Conservation (phyloP, 305 asterid genomes). For the Fraxinus greggii region DNA sequence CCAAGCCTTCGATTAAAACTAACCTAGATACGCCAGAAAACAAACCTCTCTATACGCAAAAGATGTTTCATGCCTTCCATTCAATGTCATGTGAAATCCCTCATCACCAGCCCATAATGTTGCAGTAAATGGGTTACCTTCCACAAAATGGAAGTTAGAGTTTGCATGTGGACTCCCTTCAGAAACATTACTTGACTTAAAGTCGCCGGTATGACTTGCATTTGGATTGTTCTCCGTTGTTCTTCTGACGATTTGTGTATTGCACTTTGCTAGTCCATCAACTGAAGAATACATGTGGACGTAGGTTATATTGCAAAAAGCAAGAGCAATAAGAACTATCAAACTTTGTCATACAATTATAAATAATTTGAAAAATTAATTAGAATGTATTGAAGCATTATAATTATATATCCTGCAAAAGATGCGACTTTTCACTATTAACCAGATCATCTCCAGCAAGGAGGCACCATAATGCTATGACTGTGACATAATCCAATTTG, state of each 20-base stretch:
- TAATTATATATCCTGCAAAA: background rate
- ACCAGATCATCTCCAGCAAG: slow-evolving; percentile 5
- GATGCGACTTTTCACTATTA: background rate
- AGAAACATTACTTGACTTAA: slow-evolving; percentile 46
- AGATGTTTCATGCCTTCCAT: slow-evolving; percentile 96
- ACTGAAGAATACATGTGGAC: slow-evolving; percentile 44
- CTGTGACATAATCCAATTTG: background rate
- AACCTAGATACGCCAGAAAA: background rate
- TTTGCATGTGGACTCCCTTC: slow-evolving; percentile 46
- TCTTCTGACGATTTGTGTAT: slow-evolving; percentile 42
- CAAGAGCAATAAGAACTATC: background rate
- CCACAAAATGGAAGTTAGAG: slow-evolving; percentile 61
- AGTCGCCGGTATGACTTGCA: slow-evolving; percentile 37
- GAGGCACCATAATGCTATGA: background rate
- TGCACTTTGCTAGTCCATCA: slow-evolving; percentile 83
- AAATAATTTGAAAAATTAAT: background rate
- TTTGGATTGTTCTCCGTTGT: slow-evolving; percentile 35
- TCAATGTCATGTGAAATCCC: slow-evolving; percentile 92
- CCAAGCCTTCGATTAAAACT: background rate
- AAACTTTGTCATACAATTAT: background rate
- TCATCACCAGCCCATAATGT: slow-evolving; percentile 85
- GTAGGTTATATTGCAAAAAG: slow-evolving; percentile 19
- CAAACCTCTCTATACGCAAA: slow-evolving; percentile 70
- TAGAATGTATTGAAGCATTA: background rate
- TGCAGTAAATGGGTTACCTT: slow-evolving; percentile 84